These are phyloP conservation scores for Saccharomycopsis fibuligera DNA, from an alignment of 805 yeast species.

Conservation along the genomic window DNA sequence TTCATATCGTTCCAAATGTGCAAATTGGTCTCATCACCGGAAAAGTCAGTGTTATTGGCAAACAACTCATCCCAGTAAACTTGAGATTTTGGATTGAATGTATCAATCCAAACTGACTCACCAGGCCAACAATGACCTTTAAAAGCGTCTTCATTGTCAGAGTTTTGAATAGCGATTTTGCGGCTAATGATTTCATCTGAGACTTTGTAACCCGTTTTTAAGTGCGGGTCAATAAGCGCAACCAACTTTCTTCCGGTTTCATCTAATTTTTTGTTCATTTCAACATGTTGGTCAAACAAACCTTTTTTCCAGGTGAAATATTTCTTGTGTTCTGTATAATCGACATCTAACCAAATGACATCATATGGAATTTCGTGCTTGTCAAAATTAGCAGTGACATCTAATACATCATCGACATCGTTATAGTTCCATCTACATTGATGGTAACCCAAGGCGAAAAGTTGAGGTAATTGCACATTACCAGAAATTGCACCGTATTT, in stretches of 20 bases:
- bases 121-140: slow-evolving; percentile 99
- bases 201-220: slow-evolving; percentile 63
- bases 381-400: slow-evolving; percentile 66
- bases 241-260: slow-evolving; percentile 75
- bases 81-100: slow-evolving; percentile 59
- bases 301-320: slow-evolving; percentile 87
- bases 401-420: slow-evolving; percentile 78
- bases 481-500: slow-evolving; percentile 73
- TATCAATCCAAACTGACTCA: slow-evolving; percentile 87
- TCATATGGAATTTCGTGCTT: slow-evolving; percentile 74
- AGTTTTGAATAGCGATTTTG: slow-evolving; percentile 40
- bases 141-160: slow-evolving; percentile 41
- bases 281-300: slow-evolving; percentile 66
- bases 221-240: slow-evolving; percentile 86
- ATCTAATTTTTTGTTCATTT: slow-evolving; percentile 60
- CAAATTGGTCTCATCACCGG: slow-evolving; percentile 53
- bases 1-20: slow-evolving; percentile 98
- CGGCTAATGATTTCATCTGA: slow-evolving; percentile 44
- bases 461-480: slow-evolving; percentile 60
- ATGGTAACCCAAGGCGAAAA: slow-evolving; percentile 82
- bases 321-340: slow-evolving; percentile 78
- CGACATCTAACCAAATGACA: slow-evolving; percentile 91
- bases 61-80: slow-evolving; percentile 55
- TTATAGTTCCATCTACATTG: slow-evolving; percentile 98
- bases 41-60: slow-evolving; percentile 38